Evolutionary conservation across 2,329 filamentous ascomycete genomes (phyloP).

Genomic region (Leptographium procerum): DNA sequence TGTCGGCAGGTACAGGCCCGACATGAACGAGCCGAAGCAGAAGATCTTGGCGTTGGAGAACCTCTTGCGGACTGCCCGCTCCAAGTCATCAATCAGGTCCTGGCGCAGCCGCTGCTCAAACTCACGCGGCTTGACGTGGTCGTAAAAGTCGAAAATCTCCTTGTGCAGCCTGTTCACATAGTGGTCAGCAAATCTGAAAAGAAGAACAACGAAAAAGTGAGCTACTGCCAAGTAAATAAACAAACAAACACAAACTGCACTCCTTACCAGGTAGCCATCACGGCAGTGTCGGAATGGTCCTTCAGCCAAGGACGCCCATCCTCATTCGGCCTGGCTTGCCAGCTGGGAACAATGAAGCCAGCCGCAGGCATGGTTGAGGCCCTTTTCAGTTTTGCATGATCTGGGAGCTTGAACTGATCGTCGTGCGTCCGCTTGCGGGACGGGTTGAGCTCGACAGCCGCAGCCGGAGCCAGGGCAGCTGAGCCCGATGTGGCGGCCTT

Average conservation of each 20-base stretch:
- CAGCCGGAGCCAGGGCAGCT: neutral
- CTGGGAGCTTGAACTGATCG: conserved; percentile 50
- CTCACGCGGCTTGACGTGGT: conserved; percentile 64
- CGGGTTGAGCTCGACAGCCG: conserved; percentile 9
- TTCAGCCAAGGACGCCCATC: conserved; percentile 52
- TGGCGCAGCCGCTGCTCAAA: conserved; percentile 69
- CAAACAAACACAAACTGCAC: conserved; percentile 1
- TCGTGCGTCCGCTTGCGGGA: conserved; percentile 65
- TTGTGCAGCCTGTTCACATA: conserved; percentile 76
- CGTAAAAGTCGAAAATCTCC: conserved; percentile 81
- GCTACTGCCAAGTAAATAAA: neutral
- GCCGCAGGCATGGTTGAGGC: conserved; percentile 34
- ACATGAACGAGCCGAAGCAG: conserved; percentile 89
- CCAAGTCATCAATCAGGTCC: conserved; percentile 60
- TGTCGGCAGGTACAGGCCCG: conserved; percentile 57
- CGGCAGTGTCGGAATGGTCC: conserved; percentile 42
- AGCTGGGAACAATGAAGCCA: conserved; percentile 39
- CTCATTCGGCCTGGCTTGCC: conserved; percentile 33
- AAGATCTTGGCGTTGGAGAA: conserved; percentile 53
- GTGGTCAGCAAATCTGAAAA: neutral
- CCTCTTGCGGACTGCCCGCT: conserved; percentile 41
- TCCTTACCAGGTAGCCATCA: conserved; percentile 49
- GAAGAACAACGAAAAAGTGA: neutral
- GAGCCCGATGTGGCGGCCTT: neutral
- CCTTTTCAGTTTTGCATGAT: conserved; percentile 41